These are phyloP conservation scores for Spiromastix sp. DNA, from an alignment of 2,329 filamentous ascomycete genomes.

Conservation along the genomic window DNA sequence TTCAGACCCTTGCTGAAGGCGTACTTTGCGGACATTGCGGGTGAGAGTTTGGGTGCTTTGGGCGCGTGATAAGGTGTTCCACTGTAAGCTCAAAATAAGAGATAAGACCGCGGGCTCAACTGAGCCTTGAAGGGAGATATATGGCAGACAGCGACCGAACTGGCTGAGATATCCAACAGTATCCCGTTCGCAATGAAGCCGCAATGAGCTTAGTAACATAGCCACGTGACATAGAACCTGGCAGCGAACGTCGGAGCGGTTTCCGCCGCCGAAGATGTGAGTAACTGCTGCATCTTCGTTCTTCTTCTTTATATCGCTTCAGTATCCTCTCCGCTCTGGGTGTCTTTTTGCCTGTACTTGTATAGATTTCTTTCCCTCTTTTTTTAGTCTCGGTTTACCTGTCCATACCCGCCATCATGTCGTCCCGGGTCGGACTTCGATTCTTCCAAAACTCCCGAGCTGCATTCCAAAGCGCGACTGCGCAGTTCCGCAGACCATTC, in stretches of 20 bases:
- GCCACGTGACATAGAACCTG: neutral
- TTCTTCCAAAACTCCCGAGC: slow-evolving; percentile 41
- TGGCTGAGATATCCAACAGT: too few species aligned
- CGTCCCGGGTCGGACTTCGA: slow-evolving; percentile 48
- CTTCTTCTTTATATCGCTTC: slow-evolving; percentile 1
- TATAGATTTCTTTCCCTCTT: neutral
- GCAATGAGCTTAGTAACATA: too few species aligned
- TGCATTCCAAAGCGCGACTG: slow-evolving; percentile 45
- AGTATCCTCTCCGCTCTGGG: too few species aligned
- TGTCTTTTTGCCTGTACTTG: neutral
- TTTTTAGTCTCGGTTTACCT: neutral
- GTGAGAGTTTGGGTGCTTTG: slow-evolving; percentile 8
- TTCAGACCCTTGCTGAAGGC: slow-evolving; percentile 79
- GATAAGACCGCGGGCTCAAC: slow-evolving; percentile 7
- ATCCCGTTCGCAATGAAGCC: too few species aligned
- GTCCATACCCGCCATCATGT: slow-evolving; percentile 33
- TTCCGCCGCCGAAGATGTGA: neutral
- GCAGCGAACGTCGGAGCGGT: slow-evolving; percentile 8
- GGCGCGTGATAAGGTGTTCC: neutral
- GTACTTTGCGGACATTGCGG: slow-evolving; percentile 81
- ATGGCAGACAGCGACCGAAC: too few species aligned
- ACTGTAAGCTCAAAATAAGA: neutral
- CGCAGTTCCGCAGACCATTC: slow-evolving; percentile 41
- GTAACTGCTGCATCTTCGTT: too few species aligned
- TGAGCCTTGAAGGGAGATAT: slow-evolving; percentile 4